Percentiles rank a stretch among this genome's conserved stretches.
These are phyloP conservation scores for Gracilariopsis chorda DNA, from an alignment of 23 red algal genomes.

Conservation along the genomic window DNA sequence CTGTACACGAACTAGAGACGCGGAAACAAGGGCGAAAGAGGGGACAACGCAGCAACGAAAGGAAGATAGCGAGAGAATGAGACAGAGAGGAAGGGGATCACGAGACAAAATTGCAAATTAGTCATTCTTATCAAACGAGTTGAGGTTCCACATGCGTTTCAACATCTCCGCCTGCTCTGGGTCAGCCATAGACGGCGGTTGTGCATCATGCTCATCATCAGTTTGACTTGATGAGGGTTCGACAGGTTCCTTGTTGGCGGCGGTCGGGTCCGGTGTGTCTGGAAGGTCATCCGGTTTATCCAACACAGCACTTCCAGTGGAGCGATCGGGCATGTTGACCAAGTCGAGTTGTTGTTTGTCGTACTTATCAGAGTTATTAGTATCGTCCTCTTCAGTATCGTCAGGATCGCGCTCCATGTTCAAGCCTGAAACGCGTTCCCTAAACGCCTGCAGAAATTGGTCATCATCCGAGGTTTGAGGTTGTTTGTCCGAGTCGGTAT, in stretches of 20 bases:
- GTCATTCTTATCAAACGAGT: constrained; percentile 21
- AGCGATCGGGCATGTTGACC: constrained; percentile 16
- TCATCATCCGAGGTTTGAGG: not conserved
- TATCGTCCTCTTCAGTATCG: not conserved
- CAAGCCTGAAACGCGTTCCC: constrained; percentile 21
- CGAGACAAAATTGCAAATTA: too few species aligned
- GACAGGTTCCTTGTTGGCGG: not conserved
- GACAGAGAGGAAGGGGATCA: too few species aligned
- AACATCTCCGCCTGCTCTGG: constrained; percentile 50
- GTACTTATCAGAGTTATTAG: not conserved
- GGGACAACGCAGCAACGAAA: too few species aligned
- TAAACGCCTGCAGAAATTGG: constrained; percentile 30
- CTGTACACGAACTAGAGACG: too few species aligned
- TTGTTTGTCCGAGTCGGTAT: not conserved
- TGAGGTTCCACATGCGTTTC: constrained; percentile 64
- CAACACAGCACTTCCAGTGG: constrained; percentile 40
- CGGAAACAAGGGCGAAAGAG: too few species aligned
- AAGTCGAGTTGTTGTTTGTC: constrained; percentile 4
- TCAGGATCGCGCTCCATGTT: not conserved
- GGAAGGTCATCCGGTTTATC: constrained; percentile 24
- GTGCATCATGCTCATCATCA: not conserved
- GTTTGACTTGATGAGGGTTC: not conserved
- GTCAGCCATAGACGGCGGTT: not conserved
- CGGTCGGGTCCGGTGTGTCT: not conserved
- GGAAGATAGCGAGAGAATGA: too few species aligned